phyloP scores from a whole-genome alignment of 257 asterid species.

The Asclepias syriaca region DNA sequence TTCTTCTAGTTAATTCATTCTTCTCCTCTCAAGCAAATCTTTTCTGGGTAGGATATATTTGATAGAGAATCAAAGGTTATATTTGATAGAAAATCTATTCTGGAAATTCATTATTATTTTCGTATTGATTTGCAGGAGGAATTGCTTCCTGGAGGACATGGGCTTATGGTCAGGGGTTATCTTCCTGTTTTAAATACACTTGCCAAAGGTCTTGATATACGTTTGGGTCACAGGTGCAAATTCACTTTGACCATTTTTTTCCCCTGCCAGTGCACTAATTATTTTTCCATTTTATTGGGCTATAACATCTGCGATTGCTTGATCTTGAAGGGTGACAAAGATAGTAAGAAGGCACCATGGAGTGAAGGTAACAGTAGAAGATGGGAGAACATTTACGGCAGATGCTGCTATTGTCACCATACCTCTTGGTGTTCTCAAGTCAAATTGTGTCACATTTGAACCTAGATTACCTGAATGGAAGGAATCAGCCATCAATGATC shows the following conservation, averaged over 20 bases:
- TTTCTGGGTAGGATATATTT: background rate
- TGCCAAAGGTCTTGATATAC: conserved; percentile 91
- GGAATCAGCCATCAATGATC: conserved; percentile 77
- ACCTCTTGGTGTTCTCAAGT: conserved; percentile 93
- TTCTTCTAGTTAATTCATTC: too few species aligned
- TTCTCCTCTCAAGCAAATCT: background rate
- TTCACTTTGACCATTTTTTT: background rate
- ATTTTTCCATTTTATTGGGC: background rate
- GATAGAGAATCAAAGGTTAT: background rate
- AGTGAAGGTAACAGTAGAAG: conserved; percentile 79
- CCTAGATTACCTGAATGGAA: conserved; percentile 95
- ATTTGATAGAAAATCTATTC: background rate
- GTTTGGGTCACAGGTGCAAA: conserved; percentile 69
- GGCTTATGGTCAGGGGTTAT: conserved; percentile 97
- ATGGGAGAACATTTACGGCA: conserved; percentile 74
- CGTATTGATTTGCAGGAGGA: conserved; percentile 50
- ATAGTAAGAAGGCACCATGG: conserved; percentile 69
- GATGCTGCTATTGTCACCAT: conserved; percentile 88
- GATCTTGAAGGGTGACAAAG: conserved; percentile 57
- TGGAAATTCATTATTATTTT: background rate
- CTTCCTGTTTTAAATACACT: conserved; percentile 87
- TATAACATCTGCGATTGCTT: conserved; percentile 3
- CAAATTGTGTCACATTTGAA: conserved; percentile 63
- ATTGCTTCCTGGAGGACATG: conserved; percentile 98
- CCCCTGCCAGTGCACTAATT: background rate